Evolutionary conservation across 108 stramenopile species (phyloP), one percentile per base, ranked within the genome.

Genomic region (Pseudonitzschia delicatissima): DNA sequence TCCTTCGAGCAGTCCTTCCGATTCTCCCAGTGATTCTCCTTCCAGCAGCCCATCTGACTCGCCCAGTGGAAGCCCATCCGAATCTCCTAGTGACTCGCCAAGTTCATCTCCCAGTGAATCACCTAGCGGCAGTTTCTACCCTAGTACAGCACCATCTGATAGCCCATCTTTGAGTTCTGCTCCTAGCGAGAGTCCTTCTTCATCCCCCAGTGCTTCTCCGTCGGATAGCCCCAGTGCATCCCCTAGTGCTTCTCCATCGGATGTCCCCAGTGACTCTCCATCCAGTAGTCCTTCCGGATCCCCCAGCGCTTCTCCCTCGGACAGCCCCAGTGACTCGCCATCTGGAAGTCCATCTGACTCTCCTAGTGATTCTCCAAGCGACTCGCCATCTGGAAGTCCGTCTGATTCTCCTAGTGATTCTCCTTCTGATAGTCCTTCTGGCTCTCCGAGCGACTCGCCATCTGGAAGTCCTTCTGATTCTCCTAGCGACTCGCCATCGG

Each of bases 81-180:
- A 45, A 25, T 23, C 59, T 18, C 69, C 69, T 11, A 70, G 52
- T 45, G 55, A 34, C n/a, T 47, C 35, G 13, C 70, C 70, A 18
- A 63, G 50, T 27, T 1, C 28, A 2, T 39, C 28, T 4, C 70
- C 70, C 6, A 71, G 57, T 18, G 1, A 20, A 8, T 25, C 25
- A 4, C 59, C 60, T 4, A 55, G 51, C 23, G n/a, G n/a, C n/a
- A n/a, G 51, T 5, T 5, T 52, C 51, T 52, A 11, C 28, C 51
- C 51, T 1, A 52, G 51, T 52, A 32, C 5, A 4, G 26, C 36
- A 1, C 58, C 58, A 60, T 11, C 49, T 25, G 27, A 28, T 3
- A n/a, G 26, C 5, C 51, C 62, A 3, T 35, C 70, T 3, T 12
- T 18, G 9, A 33, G 59, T 23, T 59, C 69, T 23, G 26, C 44